A percentile compares a stretch with the other conserved stretches of the same genome.
phyloP scores from a whole-genome alignment of 345 rosid genomes.

The Geranium rotundifolium region DNA sequence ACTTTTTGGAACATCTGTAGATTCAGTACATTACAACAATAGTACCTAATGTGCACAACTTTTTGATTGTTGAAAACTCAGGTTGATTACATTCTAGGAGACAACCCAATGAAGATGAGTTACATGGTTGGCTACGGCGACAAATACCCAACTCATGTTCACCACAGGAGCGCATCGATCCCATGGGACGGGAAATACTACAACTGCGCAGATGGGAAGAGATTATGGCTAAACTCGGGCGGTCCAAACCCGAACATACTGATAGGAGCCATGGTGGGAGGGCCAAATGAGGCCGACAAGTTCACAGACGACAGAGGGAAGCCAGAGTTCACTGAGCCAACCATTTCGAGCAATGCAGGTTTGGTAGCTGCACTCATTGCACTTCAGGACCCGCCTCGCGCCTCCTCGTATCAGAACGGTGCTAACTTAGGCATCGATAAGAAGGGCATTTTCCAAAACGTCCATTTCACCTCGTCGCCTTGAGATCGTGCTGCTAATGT shows the following conservation, averaged over 20 bases:
- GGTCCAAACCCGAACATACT: conserved; percentile 30
- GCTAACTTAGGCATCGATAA: conserved; percentile 30
- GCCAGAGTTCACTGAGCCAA: conserved; percentile 33
- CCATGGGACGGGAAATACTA: conserved; percentile 27
- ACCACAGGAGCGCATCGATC: conserved; percentile 48
- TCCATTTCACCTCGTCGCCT: conserved; percentile 10
- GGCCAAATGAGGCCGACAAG: conserved; percentile 29
- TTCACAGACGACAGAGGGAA: conserved; percentile 32
- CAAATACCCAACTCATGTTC: conserved; percentile 35
- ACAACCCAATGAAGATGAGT: conserved; percentile 51
- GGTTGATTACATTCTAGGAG: conserved; percentile 41
- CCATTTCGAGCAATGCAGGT: conserved; percentile 32
- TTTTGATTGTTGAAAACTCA: conserved; percentile 2
- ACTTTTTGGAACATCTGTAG: too few relatives aligned
- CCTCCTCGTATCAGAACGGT: conserved; percentile 5
- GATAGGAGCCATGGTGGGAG: conserved; percentile 33
- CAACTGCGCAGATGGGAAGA: conserved; percentile 27
- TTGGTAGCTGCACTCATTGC: conserved; percentile 51
- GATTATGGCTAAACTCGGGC: conserved; percentile 20
- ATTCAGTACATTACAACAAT: too few relatives aligned
- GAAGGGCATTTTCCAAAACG: conserved; percentile 29
- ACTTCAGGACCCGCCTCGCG: conserved; percentile 32
- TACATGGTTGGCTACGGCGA: conserved; percentile 50
- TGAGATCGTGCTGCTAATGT: background rate
- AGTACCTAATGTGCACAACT: background rate